Percentiles rank a stretch among this genome's conserved stretches.
These are phyloP conservation scores for Lactarius sanguifluus DNA, from an alignment of 768 basidiomycete species.

Conservation along the genomic window DNA sequence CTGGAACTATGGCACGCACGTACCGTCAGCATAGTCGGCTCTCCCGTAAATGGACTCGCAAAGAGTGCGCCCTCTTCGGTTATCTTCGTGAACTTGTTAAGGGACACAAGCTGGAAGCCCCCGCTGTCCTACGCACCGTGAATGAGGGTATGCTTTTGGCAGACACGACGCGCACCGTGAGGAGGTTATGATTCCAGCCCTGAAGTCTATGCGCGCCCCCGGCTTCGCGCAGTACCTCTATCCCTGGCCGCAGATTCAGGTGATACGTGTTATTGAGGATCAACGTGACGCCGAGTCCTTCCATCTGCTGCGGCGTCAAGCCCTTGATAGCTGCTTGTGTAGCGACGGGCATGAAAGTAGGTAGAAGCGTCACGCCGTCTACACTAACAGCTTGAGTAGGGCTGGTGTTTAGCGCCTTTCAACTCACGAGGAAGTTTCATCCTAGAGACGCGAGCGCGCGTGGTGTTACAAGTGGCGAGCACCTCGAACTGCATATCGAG, in stretches of 20 bases:
- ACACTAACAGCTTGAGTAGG: conserved; percentile 16
- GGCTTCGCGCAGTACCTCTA: conserved; percentile 64
- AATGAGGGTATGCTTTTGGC: conserved; percentile 8
- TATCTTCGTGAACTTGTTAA: conserved; percentile 81
- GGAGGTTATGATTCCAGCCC: conserved; percentile 81
- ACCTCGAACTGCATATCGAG: conserved; percentile 74
- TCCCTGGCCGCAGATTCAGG: conserved; percentile 81
- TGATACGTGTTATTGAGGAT: conserved; percentile 93
- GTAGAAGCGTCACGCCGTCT: conserved; percentile 82
- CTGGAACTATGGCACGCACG: conserved; percentile 2
- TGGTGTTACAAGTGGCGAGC: conserved; percentile 77
- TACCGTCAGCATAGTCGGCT: conserved; percentile 87
- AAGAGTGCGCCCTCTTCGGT: conserved; percentile 90
- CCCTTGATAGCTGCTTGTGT: conserved; percentile 93
- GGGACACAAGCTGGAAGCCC: conserved; percentile 84
- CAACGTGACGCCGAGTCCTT: conserved; percentile 76
- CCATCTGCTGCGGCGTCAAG: conserved; percentile 80
- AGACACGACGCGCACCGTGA: conserved; percentile 55
- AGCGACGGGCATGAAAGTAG: conserved; percentile 93
- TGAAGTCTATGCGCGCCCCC: conserved; percentile 92
- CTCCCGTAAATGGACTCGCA: conserved; percentile 79
- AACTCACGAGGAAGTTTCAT: conserved; percentile 79
- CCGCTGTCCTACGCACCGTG: conserved; percentile 66
- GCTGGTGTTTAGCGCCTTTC: conserved; percentile 8
- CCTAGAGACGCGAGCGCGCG: conserved; percentile 77